phyloP scores from a whole-genome alignment of 495 filamentous ascomycete species.

The Opeltia flavorubescens region DNA sequence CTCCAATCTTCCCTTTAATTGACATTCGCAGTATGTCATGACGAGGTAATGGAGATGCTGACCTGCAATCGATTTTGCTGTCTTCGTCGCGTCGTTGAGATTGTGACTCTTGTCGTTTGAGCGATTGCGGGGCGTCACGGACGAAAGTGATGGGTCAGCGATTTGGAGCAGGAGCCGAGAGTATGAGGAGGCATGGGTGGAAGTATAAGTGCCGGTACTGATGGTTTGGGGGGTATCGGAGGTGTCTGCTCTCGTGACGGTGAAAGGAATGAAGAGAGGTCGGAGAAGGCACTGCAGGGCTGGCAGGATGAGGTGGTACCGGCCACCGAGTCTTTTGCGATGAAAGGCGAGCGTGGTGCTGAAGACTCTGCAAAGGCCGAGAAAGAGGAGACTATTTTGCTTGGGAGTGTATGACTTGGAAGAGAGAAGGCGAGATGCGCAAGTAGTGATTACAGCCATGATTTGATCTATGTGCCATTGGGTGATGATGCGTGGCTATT shows the following conservation, averaged over 20 bases:
- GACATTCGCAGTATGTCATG: constrained; percentile 53
- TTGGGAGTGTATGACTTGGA: neutral
- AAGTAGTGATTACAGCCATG: constrained; percentile 37
- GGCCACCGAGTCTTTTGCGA: constrained; percentile 51
- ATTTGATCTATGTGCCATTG: constrained; percentile 60
- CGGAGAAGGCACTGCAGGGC: constrained; percentile 49
- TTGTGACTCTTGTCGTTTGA: constrained; percentile 24
- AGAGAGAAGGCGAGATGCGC: neutral
- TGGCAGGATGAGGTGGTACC: constrained; percentile 54
- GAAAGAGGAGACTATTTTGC: constrained; percentile 40
- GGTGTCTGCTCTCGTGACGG: constrained; percentile 25
- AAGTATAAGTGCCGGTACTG: constrained; percentile 34
- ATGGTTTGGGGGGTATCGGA: constrained; percentile 12
- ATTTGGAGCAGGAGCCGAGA: constrained; percentile 61
- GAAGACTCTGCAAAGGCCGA: constrained; percentile 44
- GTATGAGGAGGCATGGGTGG: constrained; percentile 45
- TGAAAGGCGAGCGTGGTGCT: constrained; percentile 41
- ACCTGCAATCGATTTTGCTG: constrained; percentile 59
- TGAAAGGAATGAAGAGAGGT: constrained; percentile 44
- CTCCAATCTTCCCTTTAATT: constrained; percentile 40
- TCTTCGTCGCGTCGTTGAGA: constrained; percentile 63
- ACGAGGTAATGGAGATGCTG: constrained; percentile 61
- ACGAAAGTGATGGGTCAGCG: constrained; percentile 64
- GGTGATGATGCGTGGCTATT: constrained; percentile 32
- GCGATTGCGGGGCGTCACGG: constrained; percentile 36